Conservation (phyloP, 108 stramenopile species). For the Schizochytrium sp. region DNA sequence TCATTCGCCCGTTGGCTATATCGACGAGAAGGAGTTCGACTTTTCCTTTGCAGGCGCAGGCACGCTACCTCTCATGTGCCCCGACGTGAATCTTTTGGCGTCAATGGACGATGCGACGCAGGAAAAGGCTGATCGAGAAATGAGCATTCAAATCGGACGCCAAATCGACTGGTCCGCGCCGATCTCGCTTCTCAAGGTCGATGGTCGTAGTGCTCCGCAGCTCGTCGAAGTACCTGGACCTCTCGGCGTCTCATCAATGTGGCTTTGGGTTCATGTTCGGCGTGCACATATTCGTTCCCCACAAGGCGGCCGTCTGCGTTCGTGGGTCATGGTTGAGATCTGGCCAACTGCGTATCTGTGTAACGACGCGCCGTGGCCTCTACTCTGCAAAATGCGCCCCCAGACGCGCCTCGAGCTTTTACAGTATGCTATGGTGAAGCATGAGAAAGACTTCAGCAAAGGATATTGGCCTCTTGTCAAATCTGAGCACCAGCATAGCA, state of each 20-base stretch:
- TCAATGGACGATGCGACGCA: not conserved
- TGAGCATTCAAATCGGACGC: not conserved
- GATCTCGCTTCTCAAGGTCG: not conserved
- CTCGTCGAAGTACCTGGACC: not conserved
- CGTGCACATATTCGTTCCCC: not conserved
- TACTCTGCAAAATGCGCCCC: not conserved
- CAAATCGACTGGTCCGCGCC: not conserved
- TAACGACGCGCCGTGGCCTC: not conserved
- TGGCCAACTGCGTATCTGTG: not conserved
- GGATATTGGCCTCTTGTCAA: not conserved
- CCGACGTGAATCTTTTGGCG: not conserved
- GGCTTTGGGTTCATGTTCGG: conserved; percentile 8
- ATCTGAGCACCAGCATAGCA: not conserved
- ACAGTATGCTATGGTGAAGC: not conserved
- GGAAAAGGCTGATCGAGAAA: not conserved
- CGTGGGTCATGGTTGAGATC: not conserved
- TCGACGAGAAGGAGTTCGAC: not conserved
- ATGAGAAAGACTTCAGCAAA: not conserved
- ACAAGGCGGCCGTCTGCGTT: not conserved
- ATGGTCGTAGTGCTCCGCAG: not conserved
- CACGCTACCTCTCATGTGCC: not conserved
- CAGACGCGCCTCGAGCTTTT: not conserved
- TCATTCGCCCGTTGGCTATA: not conserved
- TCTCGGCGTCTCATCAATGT: not conserved
- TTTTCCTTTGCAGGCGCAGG: not conserved